Percentiles rank a stretch among this genome's conserved stretches.
phyloP scores from a whole-genome alignment of 1,284 basidiomycete genomes.

The Kalmanozyma brasiliensis region DNA sequence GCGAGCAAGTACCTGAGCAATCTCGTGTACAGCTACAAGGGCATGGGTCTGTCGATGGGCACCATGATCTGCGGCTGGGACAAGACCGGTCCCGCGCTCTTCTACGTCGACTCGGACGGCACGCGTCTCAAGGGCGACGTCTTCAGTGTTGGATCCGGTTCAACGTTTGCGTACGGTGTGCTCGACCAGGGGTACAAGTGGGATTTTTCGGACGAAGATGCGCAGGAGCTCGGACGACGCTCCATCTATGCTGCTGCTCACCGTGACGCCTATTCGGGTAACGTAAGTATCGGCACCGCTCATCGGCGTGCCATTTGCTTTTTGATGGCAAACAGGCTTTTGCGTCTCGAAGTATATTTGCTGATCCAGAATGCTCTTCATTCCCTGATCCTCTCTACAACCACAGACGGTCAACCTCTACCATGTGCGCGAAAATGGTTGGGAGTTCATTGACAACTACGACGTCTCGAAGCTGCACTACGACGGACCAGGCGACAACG shows the following conservation, averaged over 20 bases:
- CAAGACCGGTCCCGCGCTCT: constrained; percentile 98
- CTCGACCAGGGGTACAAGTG: constrained; percentile 95
- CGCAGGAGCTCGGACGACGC: constrained; percentile 90
- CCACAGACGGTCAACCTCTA: constrained; percentile 84
- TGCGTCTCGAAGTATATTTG: too few relatives aligned
- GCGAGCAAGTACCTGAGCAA: constrained; percentile 98
- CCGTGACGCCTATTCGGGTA: constrained; percentile 90
- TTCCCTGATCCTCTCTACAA: neutral
- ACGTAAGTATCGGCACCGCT: constrained; percentile 42
- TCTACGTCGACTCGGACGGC: constrained; percentile 98
- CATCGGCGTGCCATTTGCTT: too few relatives aligned
- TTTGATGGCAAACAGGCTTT: too few relatives aligned
- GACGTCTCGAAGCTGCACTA: constrained; percentile 65
- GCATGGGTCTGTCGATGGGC: constrained; percentile 99
- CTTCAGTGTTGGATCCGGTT: constrained; percentile 98
- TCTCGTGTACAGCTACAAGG: constrained; percentile 97
- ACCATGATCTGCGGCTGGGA: constrained; percentile 99
- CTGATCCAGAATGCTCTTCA: neutral
- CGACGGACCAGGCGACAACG: constrained; percentile 60
- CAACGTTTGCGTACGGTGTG: constrained; percentile 98
- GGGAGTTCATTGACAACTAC: constrained; percentile 67
- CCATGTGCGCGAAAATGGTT: constrained; percentile 93
- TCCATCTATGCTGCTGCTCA: constrained; percentile 98
- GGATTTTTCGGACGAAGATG: constrained; percentile 93
- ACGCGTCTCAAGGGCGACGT: constrained; percentile 93